Evolutionary conservation across 163 green algal species (phyloP), one percentile per base, ranked within the genome.

Genomic region (Chlamydomonas reinhardtii): DNA sequence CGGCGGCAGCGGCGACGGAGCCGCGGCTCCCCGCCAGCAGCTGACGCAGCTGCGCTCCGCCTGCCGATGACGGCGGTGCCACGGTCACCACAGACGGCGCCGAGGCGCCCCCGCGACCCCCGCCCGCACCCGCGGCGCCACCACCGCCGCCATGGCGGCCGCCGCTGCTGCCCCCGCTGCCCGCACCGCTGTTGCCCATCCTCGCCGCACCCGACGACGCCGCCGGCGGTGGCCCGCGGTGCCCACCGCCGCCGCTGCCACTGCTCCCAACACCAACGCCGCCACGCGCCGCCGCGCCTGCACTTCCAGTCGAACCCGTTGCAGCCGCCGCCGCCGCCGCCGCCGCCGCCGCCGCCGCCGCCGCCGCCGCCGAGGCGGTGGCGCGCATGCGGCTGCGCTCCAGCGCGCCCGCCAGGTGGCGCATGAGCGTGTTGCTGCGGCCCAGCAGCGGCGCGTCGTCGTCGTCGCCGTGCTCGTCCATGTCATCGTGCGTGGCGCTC

Each of bases 401-500:
- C 59, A 87, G 71, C 2, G 82, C 82, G 35, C 82, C 72, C n/a
- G 82, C 82, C 37, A 87, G 82, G 61, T 87, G 82, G 31, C 61
- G 59, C 24, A 87, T 81, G 48, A 87, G 70, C 20, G 82, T 87
- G 72, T 81, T 81, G 43, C 37, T 72, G 19, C 82, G 72, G 15
- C 72, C 72, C 29, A 81, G 72, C 27, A 70, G 62, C 27, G 27
- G 24, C 11, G 34, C 71, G 56, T 81, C 71, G 27, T 87, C 82
- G 0, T 81, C 82, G 48, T 87, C 82, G 29, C 72, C 82, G 37
- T 87, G 72, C 72, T 87, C 82, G 61, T 87, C 82, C 71, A 81
- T 81, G 61, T 87, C 82, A 20, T 87, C 82, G 61, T 87, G 82
- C 37, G 82, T 87, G 22, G 82, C 82, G 72, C 82, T 87, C 64